Base-by-base conservation (phyloP, 2,329 filamentous ascomycete genomes). In the Lasiodiplodia citricola region DNA sequence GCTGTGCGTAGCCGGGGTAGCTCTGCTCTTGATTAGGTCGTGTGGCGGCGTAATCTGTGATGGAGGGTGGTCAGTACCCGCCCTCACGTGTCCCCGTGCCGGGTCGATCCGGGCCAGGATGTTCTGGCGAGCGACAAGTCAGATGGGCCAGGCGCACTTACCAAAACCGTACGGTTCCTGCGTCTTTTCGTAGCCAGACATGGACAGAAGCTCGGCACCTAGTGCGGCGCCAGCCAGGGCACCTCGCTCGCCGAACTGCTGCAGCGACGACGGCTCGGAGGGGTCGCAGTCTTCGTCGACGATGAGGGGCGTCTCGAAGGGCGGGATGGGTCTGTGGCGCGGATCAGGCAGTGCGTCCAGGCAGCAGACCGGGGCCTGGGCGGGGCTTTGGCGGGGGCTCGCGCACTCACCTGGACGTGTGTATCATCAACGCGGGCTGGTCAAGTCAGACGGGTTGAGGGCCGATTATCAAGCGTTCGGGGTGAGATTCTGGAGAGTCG, bases 121-220 rank as follows among this genome's bases (percentile, higher is more conserved):
- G 71, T 77, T 72, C 72, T 68, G 58, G 66, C 66, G 63, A 68
- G 56, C 66, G 50, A 63, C 44, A 62, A 63, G 76, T 80, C 78
- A 80, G 73, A 77, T 83, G 84, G 73, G 81, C 71, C 70, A 74
- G 73, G 58, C 70, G 70, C 69, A 90, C 93, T 84, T 85, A 96
- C 94, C 92, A 82, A 95, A 91, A 84, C 94, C 87, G 80, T 91
- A 91, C 80, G 91, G 86, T 81, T 90, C 86, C 80, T 91, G 89
- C 69, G 88, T 82, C 83, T 96, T 97, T 77, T 87, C 85, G 86
- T 93, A 94, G 82, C 90, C 90, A 80, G 92, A 91, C 91, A 94
- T 94, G 82, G 91, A 89, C 82, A 92, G 83, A 76, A 89, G 80
- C 79, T 83, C 79, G 79, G 71, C 73, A 71, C 72, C 73, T 72